phyloP scores from a whole-genome alignment of 306 rosid species.

The Cajanus cajan region DNA sequence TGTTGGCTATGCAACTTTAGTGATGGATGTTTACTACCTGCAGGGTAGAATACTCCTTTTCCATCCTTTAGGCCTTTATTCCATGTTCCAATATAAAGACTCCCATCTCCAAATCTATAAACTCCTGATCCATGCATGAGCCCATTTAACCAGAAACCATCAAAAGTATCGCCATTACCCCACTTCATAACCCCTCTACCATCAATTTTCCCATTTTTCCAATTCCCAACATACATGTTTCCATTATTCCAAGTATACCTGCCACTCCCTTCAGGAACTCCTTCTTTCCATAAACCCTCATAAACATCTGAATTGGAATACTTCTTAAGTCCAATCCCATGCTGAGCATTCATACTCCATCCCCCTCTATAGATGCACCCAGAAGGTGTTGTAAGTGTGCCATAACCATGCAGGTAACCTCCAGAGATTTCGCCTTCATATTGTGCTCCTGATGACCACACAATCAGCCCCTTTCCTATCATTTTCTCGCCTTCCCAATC shows the following conservation, averaged over 20 bases:
- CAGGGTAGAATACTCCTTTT: constrained; percentile 74
- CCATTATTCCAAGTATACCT: constrained; percentile 73
- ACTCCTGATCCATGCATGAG: constrained; percentile 73
- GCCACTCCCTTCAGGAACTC: constrained; percentile 75
- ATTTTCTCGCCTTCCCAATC: constrained; percentile 81
- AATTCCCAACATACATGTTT: constrained; percentile 62
- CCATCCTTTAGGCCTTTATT: constrained; percentile 78
- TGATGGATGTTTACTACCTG: constrained; percentile 57
- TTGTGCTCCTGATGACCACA: constrained; percentile 66
- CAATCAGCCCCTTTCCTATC: constrained; percentile 65
- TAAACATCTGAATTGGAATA: constrained; percentile 65
- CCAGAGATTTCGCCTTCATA: constrained; percentile 87
- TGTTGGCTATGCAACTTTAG: constrained; percentile 45
- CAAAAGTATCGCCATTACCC: constrained; percentile 65
- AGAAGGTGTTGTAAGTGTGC: constrained; percentile 43
- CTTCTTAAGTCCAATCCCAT: constrained; percentile 67
- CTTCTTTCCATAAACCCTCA: constrained; percentile 90
- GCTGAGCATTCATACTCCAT: constrained; percentile 78
- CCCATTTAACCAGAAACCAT: constrained; percentile 82
- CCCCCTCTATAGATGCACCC: constrained; percentile 61
- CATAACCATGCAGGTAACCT: constrained; percentile 69
- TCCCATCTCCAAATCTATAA: constrained; percentile 69
- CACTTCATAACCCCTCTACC: constrained; percentile 86
- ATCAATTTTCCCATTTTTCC: constrained; percentile 72
- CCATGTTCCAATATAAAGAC: constrained; percentile 79